Evolutionary conservation across 495 filamentous ascomycete genomes (phyloP).

Genomic region (Aspergillus leporis): DNA sequence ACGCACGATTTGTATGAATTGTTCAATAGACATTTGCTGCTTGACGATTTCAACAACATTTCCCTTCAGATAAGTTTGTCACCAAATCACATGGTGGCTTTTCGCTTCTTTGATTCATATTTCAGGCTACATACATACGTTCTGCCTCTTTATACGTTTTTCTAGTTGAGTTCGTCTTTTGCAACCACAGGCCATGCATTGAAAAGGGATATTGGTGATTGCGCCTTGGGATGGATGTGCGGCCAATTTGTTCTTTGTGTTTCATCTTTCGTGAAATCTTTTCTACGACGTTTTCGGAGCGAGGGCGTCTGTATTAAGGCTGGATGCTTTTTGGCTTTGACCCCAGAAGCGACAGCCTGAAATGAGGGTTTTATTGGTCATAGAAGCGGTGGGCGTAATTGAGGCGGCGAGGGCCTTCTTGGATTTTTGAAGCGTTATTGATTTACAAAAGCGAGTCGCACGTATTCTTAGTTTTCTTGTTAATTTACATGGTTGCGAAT

Average conservation of each 20-base stretch:
- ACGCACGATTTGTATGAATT: conserved; percentile 19
- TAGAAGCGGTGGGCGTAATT: conserved; percentile 5
- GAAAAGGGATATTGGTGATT: conserved; percentile 10
- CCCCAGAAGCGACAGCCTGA: not conserved
- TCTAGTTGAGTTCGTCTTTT: conserved; percentile 6
- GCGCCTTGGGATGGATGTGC: conserved; percentile 9
- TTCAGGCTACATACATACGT: conserved; percentile 20
- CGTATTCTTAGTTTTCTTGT: not conserved
- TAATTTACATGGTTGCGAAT: not conserved
- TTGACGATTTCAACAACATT: not conserved
- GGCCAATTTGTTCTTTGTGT: conserved; percentile 3
- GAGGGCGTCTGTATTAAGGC: not conserved
- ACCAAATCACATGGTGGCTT: not conserved
- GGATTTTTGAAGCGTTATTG: not conserved
- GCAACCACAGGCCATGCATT: conserved; percentile 1
- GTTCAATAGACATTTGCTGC: conserved; percentile 8
- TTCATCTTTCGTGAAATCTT: not conserved
- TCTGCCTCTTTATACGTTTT: not conserved
- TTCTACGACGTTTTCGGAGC: not conserved
- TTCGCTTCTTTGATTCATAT: conserved; percentile 13
- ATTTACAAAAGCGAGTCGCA: not conserved
- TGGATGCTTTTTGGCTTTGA: not conserved
- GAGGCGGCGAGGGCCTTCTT: not conserved
- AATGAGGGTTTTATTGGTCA: not conserved
- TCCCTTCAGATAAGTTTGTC: not conserved